Evolutionary conservation across 108 stramenopile species (phyloP).

Genomic region (Pseudonitzschia multistriata): DNA sequence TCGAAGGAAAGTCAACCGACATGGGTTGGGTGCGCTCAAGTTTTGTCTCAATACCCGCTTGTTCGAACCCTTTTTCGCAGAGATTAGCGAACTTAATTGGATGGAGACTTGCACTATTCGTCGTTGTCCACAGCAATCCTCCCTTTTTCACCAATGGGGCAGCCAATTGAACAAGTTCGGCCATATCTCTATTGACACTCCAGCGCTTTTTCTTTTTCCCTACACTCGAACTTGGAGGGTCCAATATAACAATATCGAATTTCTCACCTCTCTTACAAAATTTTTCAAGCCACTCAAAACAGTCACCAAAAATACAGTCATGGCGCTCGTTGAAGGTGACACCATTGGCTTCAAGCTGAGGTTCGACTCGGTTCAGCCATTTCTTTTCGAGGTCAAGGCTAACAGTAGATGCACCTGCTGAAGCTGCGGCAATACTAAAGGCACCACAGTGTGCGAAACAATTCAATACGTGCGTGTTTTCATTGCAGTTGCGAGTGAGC

Average conservation of each 20-base stretch:
- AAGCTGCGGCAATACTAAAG: constrained; percentile 78
- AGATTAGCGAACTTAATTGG: constrained; percentile 65
- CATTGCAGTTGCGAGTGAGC: constrained; percentile 59
- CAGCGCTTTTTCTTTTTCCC: constrained; percentile 80
- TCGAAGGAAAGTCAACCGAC: constrained; percentile 74
- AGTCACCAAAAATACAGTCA: constrained; percentile 83
- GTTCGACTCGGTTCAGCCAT: constrained; percentile 75
- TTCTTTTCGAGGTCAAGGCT: constrained; percentile 77
- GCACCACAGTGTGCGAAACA: constrained; percentile 85
- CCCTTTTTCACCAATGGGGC: constrained; percentile 72
- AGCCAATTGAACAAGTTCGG: constrained; percentile 69
- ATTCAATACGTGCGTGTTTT: constrained; percentile 73
- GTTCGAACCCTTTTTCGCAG: constrained; percentile 62
- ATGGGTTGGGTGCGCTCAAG: constrained; percentile 80
- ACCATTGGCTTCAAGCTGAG: constrained; percentile 78
- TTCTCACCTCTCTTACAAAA: constrained; percentile 77
- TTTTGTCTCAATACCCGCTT: constrained; percentile 54
- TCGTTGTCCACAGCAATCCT: constrained; percentile 74
- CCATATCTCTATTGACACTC: constrained; percentile 79
- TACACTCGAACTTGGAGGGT: constrained; percentile 82
- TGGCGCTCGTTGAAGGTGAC: constrained; percentile 74
- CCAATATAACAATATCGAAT: constrained; percentile 84
- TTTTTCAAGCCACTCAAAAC: constrained; percentile 81
- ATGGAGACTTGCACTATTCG: constrained; percentile 65
- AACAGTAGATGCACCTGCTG: constrained; percentile 74